Base-by-base conservation (phyloP, 495 filamentous ascomycete species). In the Podospora appendiculata region DNA sequence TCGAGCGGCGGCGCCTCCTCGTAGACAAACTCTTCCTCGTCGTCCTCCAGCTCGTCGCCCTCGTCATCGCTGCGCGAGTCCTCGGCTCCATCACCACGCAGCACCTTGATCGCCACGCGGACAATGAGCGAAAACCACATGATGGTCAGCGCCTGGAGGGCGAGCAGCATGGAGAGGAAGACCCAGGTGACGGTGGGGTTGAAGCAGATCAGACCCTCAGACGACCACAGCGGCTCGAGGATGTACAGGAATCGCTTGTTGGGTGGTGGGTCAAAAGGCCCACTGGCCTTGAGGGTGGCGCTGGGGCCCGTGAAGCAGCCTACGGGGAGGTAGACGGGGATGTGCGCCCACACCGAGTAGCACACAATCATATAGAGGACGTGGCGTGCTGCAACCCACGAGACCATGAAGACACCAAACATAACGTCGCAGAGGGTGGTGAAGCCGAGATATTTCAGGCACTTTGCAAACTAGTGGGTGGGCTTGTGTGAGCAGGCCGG, bases 91-190 rank as follows among this genome's bases (percentile, higher is more conserved):
- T 79, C 78, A 19, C 89, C 89, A 43, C 72, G 79, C 14, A 96
- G 58, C 1, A 95, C 87, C 32, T 80, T 81, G 47, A 82, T 71
- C 16, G 89, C 91, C 1, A 97, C 87, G 25, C 79, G 78, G 32
- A 89, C 61, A 60, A 96, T 95, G 84, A 95, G 86, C 58, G 72
- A 79, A 64, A 96, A 94, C 92, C 92, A 97, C 58, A 92, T 74
- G 36, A 95, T 71, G 16, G 87, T 88, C 32, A 97, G 74, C 7
- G 76, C 71, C 65, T 96, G 89, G 14, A 97, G 70, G 39, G 82
- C 78, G n/a, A 94, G 72, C 13, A 97, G 77, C 48, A 88, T 76
- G 34, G 76, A 76, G 10, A 96, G 71, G 70, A 96, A 96, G 34
- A 75, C 69, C 75, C 77, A 87, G 56, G 85, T 81, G 62, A 96